Conservation (phyloP, 495 filamentous ascomycete species). For the Penicillium desertorum region DNA sequence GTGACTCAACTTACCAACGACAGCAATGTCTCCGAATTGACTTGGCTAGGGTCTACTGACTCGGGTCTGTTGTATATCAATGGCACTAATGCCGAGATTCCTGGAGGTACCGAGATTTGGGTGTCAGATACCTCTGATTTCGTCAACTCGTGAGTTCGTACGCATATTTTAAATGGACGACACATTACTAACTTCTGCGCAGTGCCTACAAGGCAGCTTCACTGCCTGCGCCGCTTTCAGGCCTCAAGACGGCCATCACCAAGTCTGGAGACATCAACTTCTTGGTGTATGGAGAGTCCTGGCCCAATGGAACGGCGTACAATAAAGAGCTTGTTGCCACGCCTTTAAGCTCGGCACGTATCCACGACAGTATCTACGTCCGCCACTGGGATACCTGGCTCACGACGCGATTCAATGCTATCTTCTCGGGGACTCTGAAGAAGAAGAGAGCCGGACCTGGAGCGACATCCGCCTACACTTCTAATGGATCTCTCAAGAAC, state of each 20-base stretch:
- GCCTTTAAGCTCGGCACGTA: conserved; percentile 56
- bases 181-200: background rate
- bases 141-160: conserved; percentile 23
- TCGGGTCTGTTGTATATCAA: conserved; percentile 50
- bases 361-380: conserved; percentile 70
- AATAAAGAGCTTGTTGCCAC: conserved; percentile 58
- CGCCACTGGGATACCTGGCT: conserved; percentile 77
- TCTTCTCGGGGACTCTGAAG: conserved; percentile 45
- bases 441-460: conserved; percentile 18
- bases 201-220: conserved; percentile 54
- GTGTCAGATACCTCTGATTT: conserved; percentile 35
- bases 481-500: conserved; percentile 35
- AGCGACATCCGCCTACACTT: conserved; percentile 18
- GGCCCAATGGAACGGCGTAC: conserved; percentile 59
- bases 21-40: conserved; percentile 45
- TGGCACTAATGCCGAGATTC: conserved; percentile 42
- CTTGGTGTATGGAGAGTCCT: conserved; percentile 59
- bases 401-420: conserved; percentile 47
- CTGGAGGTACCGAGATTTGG: conserved; percentile 46
- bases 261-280: conserved; percentile 57
- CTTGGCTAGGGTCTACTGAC: conserved; percentile 43
- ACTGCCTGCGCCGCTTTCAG: conserved; percentile 60
- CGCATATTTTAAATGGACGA: background rate
- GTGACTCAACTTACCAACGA: conserved; percentile 39
- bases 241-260: conserved; percentile 62